These are phyloP conservation scores for Diaporthe ampelina DNA, from an alignment of 2,329 filamentous ascomycete species.

Conservation along the genomic window DNA sequence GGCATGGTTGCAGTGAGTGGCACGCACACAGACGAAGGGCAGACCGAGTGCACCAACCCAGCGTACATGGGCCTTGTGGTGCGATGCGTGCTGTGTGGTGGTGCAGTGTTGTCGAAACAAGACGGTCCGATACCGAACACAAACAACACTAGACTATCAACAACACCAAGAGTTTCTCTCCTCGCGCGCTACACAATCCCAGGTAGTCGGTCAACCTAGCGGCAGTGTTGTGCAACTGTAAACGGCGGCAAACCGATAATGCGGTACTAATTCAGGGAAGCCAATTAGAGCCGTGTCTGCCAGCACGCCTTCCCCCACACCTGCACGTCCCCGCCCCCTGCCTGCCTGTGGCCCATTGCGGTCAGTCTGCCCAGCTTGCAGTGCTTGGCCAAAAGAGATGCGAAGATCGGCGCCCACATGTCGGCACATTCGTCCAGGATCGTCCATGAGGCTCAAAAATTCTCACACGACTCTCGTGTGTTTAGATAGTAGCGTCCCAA, in stretches of 20 bases:
- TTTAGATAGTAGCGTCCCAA: not conserved
- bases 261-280: not conserved
- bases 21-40: constrained; percentile 21
- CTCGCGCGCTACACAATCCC: not conserved
- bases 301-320: constrained; percentile 27
- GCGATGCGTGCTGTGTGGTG: not conserved
- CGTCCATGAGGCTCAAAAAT: constrained; percentile 28
- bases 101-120: constrained; percentile 1
- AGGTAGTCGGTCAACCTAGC: not conserved
- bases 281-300: constrained; percentile 15
- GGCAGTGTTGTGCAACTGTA: not conserved
- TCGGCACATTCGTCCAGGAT: constrained; percentile 22
- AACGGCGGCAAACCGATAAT: constrained; percentile 21
- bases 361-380: constrained; percentile 11
- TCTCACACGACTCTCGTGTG: not conserved
- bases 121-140: not conserved
- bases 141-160: constrained; percentile 18
- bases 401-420: constrained; percentile 25
- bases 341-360: not conserved
- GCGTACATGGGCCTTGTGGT: not conserved
- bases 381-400: not conserved
- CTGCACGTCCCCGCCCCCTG: not conserved
- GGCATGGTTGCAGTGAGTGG: constrained; percentile 9
- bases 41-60: not conserved
- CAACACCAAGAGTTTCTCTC: not conserved